phyloP scores from a whole-genome alignment of 306 rosid genomes.

The Echinosophora koreensis region DNA sequence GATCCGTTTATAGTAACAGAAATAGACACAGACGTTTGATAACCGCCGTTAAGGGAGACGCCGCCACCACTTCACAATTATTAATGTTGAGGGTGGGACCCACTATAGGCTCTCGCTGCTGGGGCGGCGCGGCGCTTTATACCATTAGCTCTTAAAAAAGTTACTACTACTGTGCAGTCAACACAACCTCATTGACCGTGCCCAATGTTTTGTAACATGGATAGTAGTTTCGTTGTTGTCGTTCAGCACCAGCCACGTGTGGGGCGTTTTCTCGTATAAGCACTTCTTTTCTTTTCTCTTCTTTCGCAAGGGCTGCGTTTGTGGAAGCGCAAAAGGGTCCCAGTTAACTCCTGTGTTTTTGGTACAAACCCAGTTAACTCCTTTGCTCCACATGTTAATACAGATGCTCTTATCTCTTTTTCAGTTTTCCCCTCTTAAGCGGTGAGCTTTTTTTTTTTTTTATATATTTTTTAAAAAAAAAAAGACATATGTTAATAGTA shows the following conservation, averaged over 20 bases:
- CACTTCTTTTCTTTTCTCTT: constrained; percentile 17
- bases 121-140: constrained; percentile 58
- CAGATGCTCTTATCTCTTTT: not conserved
- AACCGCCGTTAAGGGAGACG: not conserved
- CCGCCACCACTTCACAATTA: not conserved
- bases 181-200: constrained; percentile 60
- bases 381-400: constrained; percentile 11
- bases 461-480: no score
- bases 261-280: constrained; percentile 40
- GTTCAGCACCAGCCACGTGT: constrained; percentile 37
- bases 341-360: not conserved
- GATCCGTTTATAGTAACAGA: no score
- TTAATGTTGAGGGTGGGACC: constrained; percentile 48
- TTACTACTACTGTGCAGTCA: constrained; percentile 66
- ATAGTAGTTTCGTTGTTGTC: not conserved
- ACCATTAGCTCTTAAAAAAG: not conserved
- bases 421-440: no score
- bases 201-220: constrained; percentile 36
- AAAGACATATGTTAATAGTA: no score
- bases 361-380: not conserved
- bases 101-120: constrained; percentile 45
- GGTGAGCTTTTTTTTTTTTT: no score
- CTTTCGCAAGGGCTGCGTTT: not conserved
- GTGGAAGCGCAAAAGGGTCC: not conserved
- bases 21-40: not conserved